A percentile compares a stretch with the other conserved stretches of the same genome.
Evolutionary conservation across 768 basidiomycete species (phyloP).

Genomic region (Amanita fuliginea): DNA sequence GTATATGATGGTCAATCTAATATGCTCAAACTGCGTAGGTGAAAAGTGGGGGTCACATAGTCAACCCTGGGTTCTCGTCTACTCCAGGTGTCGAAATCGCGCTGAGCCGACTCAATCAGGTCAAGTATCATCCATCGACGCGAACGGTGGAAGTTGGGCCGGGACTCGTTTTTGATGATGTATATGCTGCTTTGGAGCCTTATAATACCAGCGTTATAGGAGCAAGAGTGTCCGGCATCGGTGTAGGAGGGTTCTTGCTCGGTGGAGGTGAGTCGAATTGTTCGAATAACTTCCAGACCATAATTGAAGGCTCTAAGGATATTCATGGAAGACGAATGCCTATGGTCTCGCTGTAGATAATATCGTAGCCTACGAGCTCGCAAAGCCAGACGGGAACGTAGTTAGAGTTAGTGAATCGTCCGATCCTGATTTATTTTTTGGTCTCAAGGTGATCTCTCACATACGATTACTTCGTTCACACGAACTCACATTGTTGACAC

Average conservation of each 20-base stretch:
- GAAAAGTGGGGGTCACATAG: slow-evolving; percentile 37
- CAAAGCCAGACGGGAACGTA: no score
- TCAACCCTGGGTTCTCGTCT: slow-evolving; percentile 16
- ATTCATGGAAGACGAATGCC: background rate
- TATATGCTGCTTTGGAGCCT: background rate
- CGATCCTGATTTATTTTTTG: background rate
- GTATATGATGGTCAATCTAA: no score
- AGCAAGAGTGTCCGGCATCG: no score
- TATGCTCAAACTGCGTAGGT: slow-evolving; percentile 18
- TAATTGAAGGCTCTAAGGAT: background rate
- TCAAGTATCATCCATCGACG: background rate
- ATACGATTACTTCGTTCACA: no score
- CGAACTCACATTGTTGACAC: no score
- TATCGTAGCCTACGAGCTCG: background rate
- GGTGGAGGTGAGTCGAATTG: background rate
- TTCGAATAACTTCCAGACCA: background rate
- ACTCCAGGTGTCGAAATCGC: background rate
- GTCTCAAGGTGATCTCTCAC: background rate
- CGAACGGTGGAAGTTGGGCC: background rate
- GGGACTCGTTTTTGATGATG: background rate
- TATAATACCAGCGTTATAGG: no score
- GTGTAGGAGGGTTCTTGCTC: no score
- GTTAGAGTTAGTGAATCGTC: no score
- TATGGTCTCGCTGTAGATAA: background rate
- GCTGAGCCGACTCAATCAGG: background rate